Base-by-base conservation (phyloP, 2,329 filamentous ascomycete species). In the Colletotrichum sojae region DNA sequence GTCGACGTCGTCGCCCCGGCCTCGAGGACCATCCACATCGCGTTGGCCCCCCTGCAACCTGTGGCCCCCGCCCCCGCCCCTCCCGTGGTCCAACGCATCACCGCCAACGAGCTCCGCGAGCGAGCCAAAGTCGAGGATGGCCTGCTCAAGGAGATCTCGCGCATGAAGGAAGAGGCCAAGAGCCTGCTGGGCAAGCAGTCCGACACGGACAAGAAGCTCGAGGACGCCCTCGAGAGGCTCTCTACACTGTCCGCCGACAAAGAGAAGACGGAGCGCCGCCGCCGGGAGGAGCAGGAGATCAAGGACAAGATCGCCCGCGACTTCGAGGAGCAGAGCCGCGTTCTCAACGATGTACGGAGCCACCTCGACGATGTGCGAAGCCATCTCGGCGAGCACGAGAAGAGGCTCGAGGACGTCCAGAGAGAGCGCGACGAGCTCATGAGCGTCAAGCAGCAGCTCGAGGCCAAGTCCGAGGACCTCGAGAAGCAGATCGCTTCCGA, bases 341-440 rank as follows among this genome's bases (percentile, higher is more conserved):
- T 69, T 13, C 57, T 72, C 16, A 57, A 71, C 10, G 69, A 72
- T 18, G 54, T 60, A 3, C 60, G 51, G 22, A 72, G 57, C 57
- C 39, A 45, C 22, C 22, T 72, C 16, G 61, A 71, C 13, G 69
- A 72, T 18, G 54, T 60, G 2, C 60, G 51, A 18, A 72, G 57
- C 57, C 39, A 45, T 3, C 65, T 72, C 25, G 22, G 39, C 46
- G 57, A 62, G 31, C 64, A 67, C 18, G 63, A 64, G 46, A 67
- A 57, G 40, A 63, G 45, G 49, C 56, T 65, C 10, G 45, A 64
- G 12, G 56, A 60, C 36, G 52, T 65, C 1, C 39, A 49, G 43
- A 63, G 55, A 16, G 70, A 70, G 18, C 59, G 63, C 3, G 55
- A 68, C 27, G 67, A 71, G 55, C 67, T 71, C 36, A 61, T 63